Base-by-base conservation (phyloP, 768 basidiomycete genomes). In the Mycena maculata region DNA sequence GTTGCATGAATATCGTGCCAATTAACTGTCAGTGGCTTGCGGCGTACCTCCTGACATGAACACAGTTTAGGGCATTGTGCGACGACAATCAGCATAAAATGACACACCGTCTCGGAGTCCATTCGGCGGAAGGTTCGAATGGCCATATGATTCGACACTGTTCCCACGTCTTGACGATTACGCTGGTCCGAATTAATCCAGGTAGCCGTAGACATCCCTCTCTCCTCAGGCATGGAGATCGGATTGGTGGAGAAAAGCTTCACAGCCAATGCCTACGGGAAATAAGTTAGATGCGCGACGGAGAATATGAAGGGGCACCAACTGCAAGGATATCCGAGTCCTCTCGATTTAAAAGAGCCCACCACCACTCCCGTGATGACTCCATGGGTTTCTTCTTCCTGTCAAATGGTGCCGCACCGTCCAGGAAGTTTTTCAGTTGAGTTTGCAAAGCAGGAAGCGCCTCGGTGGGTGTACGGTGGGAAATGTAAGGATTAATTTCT, bases 11-110 rank as follows among this genome's bases (percentile, higher is more conserved):
- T 60, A 36, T 60, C 58, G 15, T 49, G 38, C 60, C 60, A 61
- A 42, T 61, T 61, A 4, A 61, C 49, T 13, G 60, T 61, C 11
- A 61, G 48, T 23, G 60, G 49, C 49, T 61, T 52, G 13, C 60
- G 23, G 20, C 36, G 49, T 15, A 9, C 25, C 27, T 33, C 38
- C 60, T 61, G 4, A n/a, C n/a, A n/a, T n/a, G n/a, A n/a, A n/a
- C n/a, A n/a, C 7, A 23, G 25, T 11, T 42, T 20, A 42, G 39
- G 41, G 39, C 4, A 12, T 25, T 23, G 20, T 5, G 20, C 8
- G 4, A 41, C 25, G n/a, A n/a, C 4, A 30, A 49, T 25, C 23
- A 12, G 22, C n/a, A 27, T 20, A 41, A 56, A 27, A 44, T 4
- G 6, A 23, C 27, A 12, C 30, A 56, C 59, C 45, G 36, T 38